Evolutionary conservation across 352 stramenopile genomes (phyloP).

Genomic region (Phytophthora cryptogea): DNA sequence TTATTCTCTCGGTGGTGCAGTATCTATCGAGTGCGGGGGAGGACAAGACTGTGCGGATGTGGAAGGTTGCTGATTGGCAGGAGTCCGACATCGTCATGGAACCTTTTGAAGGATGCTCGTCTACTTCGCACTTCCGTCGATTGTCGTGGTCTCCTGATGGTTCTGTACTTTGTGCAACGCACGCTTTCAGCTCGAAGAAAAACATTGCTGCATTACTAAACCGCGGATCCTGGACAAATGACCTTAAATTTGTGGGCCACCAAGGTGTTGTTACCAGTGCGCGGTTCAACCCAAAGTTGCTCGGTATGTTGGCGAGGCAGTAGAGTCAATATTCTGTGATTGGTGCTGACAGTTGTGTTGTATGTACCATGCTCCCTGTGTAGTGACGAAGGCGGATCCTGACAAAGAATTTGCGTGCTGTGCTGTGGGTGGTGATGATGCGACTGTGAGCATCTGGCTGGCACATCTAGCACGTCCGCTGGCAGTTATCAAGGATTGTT

Average conservation of each 20-base stretch:
- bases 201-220: slow-evolving; percentile 83
- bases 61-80: slow-evolving; percentile 84
- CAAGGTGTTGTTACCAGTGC: slow-evolving; percentile 76
- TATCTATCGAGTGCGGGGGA: slow-evolving; percentile 87
- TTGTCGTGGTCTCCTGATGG: slow-evolving; percentile 87
- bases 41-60: slow-evolving; percentile 87
- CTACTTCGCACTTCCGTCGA: slow-evolving; percentile 82
- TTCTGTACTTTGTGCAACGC: slow-evolving; percentile 77
- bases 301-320: slow-evolving; percentile 38
- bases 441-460: slow-evolving; percentile 87
- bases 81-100: slow-evolving; percentile 62
- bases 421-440: slow-evolving; percentile 80
- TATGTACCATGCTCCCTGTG: slow-evolving; percentile 1
- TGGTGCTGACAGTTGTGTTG: slow-evolving; percentile 6
- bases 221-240: slow-evolving; percentile 76
- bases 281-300: slow-evolving; percentile 84
- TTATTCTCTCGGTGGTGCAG: slow-evolving; percentile 25
- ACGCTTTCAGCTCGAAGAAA: slow-evolving; percentile 89
- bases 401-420: slow-evolving; percentile 89
- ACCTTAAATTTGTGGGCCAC: slow-evolving; percentile 88
- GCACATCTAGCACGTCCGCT: slow-evolving; percentile 77
- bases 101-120: slow-evolving; percentile 79
- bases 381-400: slow-evolving; percentile 53
- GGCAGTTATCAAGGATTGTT: slow-evolving; percentile 83
- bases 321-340: neutral